Conservation (phyloP, 2,329 filamentous ascomycete genomes). For the Achaetomium macrosporum region DNA sequence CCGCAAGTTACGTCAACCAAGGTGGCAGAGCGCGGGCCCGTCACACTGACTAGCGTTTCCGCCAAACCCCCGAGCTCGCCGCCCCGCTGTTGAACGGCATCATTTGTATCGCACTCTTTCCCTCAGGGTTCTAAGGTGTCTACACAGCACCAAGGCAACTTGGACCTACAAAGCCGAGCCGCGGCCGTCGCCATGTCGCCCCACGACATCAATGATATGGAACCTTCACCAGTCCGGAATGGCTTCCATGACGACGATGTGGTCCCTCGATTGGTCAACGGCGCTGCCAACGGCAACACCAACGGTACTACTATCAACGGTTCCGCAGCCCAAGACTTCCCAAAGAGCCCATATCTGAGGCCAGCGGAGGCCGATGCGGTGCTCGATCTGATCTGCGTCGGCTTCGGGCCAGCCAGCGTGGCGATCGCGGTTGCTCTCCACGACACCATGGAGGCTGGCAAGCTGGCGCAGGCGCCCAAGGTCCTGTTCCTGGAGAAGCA, state of each 20-base stretch:
- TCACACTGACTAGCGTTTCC: neutral
- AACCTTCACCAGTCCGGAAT: constrained; percentile 6
- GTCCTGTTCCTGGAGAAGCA: constrained; percentile 88
- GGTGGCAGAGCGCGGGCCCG: neutral
- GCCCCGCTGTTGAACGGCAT: no score
- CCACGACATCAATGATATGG: constrained; percentile 20
- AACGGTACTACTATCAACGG: constrained; percentile 1
- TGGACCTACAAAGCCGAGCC: neutral
- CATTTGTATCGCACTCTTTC: neutral
- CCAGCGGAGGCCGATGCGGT: constrained; percentile 55
- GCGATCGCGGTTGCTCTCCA: constrained; percentile 85
- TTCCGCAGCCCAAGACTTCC: neutral
- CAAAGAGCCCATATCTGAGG: constrained; percentile 28
- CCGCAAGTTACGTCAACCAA: neutral
- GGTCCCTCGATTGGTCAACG: constrained; percentile 12
- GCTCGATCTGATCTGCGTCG: constrained; percentile 83
- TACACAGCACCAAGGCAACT: neutral
- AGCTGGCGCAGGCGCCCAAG: constrained; percentile 51
- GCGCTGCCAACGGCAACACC: neutral
- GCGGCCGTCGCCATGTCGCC: constrained; percentile 21
- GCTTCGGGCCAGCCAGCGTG: constrained; percentile 87
- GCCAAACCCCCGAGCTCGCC: no score
- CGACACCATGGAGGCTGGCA: constrained; percentile 59
- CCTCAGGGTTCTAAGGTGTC: neutral
- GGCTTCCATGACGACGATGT: constrained; percentile 11